Conservation (phyloP, 352 stramenopile species). For the Pelagophyceae sp. region DNA sequence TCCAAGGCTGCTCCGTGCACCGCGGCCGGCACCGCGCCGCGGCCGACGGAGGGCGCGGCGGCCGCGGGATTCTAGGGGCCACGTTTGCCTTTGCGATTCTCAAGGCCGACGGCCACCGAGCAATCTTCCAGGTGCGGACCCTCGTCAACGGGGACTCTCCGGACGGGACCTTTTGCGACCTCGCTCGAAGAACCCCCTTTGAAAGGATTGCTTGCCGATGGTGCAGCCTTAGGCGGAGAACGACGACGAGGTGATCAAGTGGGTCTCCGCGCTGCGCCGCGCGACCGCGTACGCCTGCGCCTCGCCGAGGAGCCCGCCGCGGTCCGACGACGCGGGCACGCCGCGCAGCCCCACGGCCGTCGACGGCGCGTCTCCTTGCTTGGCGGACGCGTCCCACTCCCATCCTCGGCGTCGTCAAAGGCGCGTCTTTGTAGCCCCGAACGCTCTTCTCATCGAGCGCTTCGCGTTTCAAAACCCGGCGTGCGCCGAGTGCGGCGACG, state of each 20-base stretch:
- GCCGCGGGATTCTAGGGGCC: background rate
- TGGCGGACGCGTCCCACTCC: too few species aligned
- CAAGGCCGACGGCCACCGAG: background rate
- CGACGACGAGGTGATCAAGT: constrained; percentile 16
- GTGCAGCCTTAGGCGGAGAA: too few species aligned
- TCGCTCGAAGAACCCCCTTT: too few species aligned
- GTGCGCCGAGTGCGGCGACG: constrained; percentile 10
- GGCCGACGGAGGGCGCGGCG: background rate
- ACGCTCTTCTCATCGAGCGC: background rate
- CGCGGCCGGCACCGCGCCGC: background rate
- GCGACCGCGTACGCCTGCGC: background rate
- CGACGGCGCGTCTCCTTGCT: too few species aligned
- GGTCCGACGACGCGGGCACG: background rate
- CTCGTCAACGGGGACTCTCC: too few species aligned
- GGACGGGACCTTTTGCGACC: too few species aligned
- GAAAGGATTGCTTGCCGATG: too few species aligned
- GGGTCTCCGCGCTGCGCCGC: constrained; percentile 9
- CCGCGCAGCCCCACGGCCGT: background rate
- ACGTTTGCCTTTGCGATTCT: constrained; percentile 3
- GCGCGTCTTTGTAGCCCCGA: background rate
- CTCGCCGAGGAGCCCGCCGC: too few species aligned
- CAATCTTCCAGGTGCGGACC: background rate
- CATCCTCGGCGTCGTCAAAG: background rate
- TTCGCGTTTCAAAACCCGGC: background rate
- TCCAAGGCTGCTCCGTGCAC: background rate